phyloP scores from a whole-genome alignment of 2,329 filamentous ascomycete species.

The Exophiala phaeomuriformis region DNA sequence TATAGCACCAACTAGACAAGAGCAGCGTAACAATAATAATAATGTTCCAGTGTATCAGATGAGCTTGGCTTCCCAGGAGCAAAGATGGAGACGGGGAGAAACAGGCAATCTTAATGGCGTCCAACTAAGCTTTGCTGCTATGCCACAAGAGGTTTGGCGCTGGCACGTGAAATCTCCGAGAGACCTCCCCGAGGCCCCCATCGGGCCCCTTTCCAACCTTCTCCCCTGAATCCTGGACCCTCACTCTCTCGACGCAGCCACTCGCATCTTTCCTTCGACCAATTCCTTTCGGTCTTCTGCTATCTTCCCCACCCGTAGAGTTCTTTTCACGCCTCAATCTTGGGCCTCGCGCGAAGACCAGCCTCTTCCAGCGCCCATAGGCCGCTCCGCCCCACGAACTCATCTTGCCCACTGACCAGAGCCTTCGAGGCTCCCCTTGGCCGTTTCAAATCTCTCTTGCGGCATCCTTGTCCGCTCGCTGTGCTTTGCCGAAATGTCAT shows the following conservation, averaged over 20 bases:
- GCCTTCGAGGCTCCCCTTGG: not conserved
- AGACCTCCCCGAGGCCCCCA: not conserved
- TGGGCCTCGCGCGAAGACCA: not conserved
- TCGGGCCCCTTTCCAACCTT: slow-evolving; percentile 3
- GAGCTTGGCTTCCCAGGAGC: not conserved
- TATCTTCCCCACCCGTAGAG: not conserved
- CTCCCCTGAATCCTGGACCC: not conserved
- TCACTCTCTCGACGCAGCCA: slow-evolving; percentile 2
- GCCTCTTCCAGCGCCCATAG: not conserved
- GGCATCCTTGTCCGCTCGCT: slow-evolving; percentile 2
- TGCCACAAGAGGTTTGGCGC: slow-evolving; percentile 2
- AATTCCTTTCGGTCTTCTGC: no score
- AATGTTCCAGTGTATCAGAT: not conserved
- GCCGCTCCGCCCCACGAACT: slow-evolving; percentile 4
- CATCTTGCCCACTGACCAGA: slow-evolving; percentile 18
- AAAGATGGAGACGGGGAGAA: not conserved
- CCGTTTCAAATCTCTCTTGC: slow-evolving; percentile 16
- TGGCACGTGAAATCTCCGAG: slow-evolving; percentile 17
- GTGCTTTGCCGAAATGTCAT: not conserved
- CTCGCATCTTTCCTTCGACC: not conserved
- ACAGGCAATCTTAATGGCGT: slow-evolving; percentile 24
- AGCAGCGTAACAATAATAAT: not conserved
- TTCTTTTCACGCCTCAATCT: slow-evolving; percentile 8
- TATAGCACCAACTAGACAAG: no score
- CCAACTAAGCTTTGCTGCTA: slow-evolving; percentile 20